These are phyloP conservation scores for Kwoniella botswanensis DNA, from an alignment of 768 basidiomycete genomes.

Conservation along the genomic window DNA sequence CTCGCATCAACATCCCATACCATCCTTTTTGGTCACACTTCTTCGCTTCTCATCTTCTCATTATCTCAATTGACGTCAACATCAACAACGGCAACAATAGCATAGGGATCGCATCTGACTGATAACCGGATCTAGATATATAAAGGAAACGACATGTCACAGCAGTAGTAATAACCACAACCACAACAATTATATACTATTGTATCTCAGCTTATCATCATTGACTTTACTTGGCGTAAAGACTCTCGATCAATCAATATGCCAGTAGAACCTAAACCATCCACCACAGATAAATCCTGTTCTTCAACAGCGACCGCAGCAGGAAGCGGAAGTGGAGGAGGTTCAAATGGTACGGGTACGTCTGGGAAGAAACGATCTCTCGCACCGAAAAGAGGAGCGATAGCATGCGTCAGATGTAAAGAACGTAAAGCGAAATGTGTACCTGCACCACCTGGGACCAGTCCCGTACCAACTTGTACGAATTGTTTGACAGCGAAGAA, in stretches of 20 bases:
- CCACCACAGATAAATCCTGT: background rate
- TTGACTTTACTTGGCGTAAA: no score
- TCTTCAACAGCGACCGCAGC: background rate
- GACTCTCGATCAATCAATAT: background rate
- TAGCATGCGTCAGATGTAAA: conserved; percentile 47
- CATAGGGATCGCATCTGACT: no score
- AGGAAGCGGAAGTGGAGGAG: background rate
- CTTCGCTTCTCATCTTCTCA: no score
- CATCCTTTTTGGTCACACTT: no score
- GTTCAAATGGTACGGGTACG: background rate
- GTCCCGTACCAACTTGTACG: conserved; percentile 40
- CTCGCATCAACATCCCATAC: no score
- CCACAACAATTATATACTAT: background rate
- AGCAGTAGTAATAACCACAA: background rate
- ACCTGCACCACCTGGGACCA: conserved; percentile 40
- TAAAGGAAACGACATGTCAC: background rate
- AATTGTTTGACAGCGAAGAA: conserved; percentile 37
- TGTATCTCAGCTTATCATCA: no score
- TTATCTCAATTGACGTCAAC: no score
- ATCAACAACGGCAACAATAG: no score
- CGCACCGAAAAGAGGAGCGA: conserved; percentile 37
- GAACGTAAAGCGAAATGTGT: conserved; percentile 50
- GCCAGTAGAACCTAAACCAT: conserved; percentile 19
- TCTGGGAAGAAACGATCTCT: conserved; percentile 30
- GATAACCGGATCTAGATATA: no score